Percentiles rank a stretch among this genome's conserved stretches.
phyloP scores from a whole-genome alignment of 768 basidiomycete genomes.

The Lactifluus piperatus region DNA sequence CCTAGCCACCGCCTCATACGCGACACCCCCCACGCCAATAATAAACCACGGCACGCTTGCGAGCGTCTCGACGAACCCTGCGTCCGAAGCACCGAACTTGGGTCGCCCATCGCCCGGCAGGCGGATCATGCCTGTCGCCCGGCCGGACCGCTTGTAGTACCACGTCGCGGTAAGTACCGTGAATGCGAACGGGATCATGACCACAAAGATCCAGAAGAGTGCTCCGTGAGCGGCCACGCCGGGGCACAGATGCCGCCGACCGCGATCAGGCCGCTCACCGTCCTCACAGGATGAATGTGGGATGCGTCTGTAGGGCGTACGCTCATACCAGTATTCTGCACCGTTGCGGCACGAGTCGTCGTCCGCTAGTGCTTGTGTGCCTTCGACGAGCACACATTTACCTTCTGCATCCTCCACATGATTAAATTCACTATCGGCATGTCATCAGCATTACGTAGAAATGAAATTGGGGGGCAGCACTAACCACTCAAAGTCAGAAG shows the following conservation, averaged over 20 bases:
- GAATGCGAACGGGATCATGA: constrained; percentile 68
- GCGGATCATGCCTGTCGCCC: constrained; percentile 70
- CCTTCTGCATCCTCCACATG: constrained; percentile 57
- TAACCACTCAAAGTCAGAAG: constrained; percentile 90
- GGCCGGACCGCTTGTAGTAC: constrained; percentile 70
- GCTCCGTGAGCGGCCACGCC: constrained; percentile 64
- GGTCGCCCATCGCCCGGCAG: constrained; percentile 46
- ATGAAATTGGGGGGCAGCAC: constrained; percentile 20
- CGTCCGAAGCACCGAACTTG: constrained; percentile 31
- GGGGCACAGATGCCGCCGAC: constrained; percentile 68
- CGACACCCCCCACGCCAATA: constrained; percentile 67
- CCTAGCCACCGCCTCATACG: constrained; percentile 54
- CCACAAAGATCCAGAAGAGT: constrained; percentile 78
- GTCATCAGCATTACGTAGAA: neutral
- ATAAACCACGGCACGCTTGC: constrained; percentile 90
- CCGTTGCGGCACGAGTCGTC: constrained; percentile 56
- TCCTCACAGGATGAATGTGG: constrained; percentile 83
- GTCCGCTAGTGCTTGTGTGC: constrained; percentile 49
- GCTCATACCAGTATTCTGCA: constrained; percentile 86
- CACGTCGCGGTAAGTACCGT: constrained; percentile 72
- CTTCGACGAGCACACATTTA: constrained; percentile 70
- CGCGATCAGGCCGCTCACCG: constrained; percentile 71
- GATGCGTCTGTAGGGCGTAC: constrained; percentile 86
- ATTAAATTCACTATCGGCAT: constrained; percentile 77
- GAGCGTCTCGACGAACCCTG: constrained; percentile 55